Base-by-base conservation (phyloP, 169 alveolate species). In the Cryptosporidium ubiquitum region DNA sequence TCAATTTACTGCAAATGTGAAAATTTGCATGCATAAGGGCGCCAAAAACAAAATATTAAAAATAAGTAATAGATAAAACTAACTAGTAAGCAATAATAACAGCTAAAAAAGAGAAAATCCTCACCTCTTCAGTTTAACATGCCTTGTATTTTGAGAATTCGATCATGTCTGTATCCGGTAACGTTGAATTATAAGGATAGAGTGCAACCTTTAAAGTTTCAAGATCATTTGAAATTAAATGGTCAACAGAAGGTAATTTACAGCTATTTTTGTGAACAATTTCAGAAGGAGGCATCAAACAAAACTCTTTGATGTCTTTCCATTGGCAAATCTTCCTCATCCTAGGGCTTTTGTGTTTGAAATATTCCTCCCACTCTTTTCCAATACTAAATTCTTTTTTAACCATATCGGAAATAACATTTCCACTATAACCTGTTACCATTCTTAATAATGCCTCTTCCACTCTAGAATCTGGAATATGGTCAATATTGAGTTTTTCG, bases 381-480 rank as follows among this genome's bases (percentile, higher is more conserved):
- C 61, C 74, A 23, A 79, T 29, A 26, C 7, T 31, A 5, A 40
- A 18, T 37, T 79, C 89, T 40, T 61, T 58, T 61, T 31, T 23
- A 33, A 79, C 29, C 79, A 61, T 79, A 42, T 79, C 89, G 2
- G 89, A 61, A 58, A 79, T 79, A 3, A 79, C 75, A 79, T 79
- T 79, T 29, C 89, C 89, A 47, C 89, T 79, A 64, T 79, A 79
- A 20, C 89, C 89, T 5, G 86, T 79, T 37, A 79, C 73, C 73
- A 61, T 79, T 42, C 74, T 58, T 23, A 79, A 26, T 14, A 79
- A 47, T 6, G 86, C 86, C 31, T 79, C 86, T 39, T 79, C 79
- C 16, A 64, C 74, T 40, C 39, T 79, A 10, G 86, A 79, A 58
- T 79, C 79, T 26, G 73, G 79, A 20, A 79, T 6, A 44, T 79